Evolutionary conservation across 2,329 filamentous ascomycete species (phyloP), one percentile per base, ranked within the genome.

Genomic region (Chrysosphaeria jannelii): DNA sequence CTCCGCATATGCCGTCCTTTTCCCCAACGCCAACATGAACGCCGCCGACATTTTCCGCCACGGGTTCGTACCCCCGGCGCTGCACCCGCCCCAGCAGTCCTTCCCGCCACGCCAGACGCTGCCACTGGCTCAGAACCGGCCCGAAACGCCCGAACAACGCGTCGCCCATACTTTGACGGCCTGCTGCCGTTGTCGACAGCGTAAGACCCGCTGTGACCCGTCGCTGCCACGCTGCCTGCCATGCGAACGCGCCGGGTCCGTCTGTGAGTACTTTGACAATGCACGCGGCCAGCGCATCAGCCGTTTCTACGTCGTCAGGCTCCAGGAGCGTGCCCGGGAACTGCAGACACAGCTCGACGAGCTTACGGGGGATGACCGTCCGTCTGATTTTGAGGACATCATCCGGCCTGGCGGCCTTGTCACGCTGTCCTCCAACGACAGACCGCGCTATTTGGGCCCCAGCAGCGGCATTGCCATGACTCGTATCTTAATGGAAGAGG

Each of bases 401-500:
- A 64, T 91, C 34, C 69, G 78, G 12, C 72, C 74, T 1, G 75
- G 75, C 12, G 79, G 78, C 13, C 59, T 81, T 33, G 75, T 93
- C 34, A 69, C 68, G 20, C 61, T 93, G 24, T 66, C 70, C 36
- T 66, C 67, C 26, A 76, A 89, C 40, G 81, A 91, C 44, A 67
- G 60, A 2, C 66, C 74, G 10, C 72, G 81, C 30, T 93, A 85
- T 39, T 51, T 97, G 3, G 85, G 85, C 0, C 74, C 85, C 3
- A 90, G 79, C 23, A 93, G 81, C 41, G 85, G 81, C 28, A 90
- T 91, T 36, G 75, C 78, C 38, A 89, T 93, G 50, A 89, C 79
- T 8, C 65, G 81, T 14, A 55, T 93, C 33, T 67, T 97, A 8
- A 91, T 97, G 71, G 79, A 91, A 41, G 65, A 90, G 43, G 81